These are phyloP conservation scores for Xylaria cubensis DNA, from an alignment of 495 filamentous ascomycete genomes.

Conservation along the genomic window DNA sequence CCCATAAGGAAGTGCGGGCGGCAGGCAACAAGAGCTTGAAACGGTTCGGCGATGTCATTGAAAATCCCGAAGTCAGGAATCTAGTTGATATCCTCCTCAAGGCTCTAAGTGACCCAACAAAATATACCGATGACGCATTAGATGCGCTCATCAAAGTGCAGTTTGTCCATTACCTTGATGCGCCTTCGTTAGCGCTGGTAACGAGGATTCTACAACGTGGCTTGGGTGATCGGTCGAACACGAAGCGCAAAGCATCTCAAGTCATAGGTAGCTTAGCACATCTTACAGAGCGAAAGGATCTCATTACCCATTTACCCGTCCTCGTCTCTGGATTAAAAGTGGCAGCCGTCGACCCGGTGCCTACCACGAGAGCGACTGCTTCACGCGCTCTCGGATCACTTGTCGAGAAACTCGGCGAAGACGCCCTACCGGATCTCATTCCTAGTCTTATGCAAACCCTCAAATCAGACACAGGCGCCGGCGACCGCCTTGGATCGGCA, in stretches of 20 bases:
- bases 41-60: constrained; percentile 97
- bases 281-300: constrained; percentile 93
- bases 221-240: constrained; percentile 85
- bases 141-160: constrained; percentile 94
- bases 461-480: constrained; percentile 95
- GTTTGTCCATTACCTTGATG: constrained; percentile 95
- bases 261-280: constrained; percentile 98
- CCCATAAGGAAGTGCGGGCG: constrained; percentile 91
- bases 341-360: constrained; percentile 93
- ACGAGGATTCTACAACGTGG: constrained; percentile 95
- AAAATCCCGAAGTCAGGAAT: constrained; percentile 93
- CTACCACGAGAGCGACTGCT: constrained; percentile 93
- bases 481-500: constrained; percentile 92
- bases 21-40: constrained; percentile 95
- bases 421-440: constrained; percentile 95
- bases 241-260: constrained; percentile 93
- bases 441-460: constrained; percentile 96
- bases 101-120: constrained; percentile 95
- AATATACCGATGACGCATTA: constrained; percentile 93
- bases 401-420: constrained; percentile 96
- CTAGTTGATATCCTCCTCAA: constrained; percentile 91
- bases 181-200: constrained; percentile 91
- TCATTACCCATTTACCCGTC: constrained; percentile 88
- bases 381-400: constrained; percentile 95
- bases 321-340: constrained; percentile 88